Conservation (phyloP, 805 yeast species). For the Geotrichum ghanense region DNA sequence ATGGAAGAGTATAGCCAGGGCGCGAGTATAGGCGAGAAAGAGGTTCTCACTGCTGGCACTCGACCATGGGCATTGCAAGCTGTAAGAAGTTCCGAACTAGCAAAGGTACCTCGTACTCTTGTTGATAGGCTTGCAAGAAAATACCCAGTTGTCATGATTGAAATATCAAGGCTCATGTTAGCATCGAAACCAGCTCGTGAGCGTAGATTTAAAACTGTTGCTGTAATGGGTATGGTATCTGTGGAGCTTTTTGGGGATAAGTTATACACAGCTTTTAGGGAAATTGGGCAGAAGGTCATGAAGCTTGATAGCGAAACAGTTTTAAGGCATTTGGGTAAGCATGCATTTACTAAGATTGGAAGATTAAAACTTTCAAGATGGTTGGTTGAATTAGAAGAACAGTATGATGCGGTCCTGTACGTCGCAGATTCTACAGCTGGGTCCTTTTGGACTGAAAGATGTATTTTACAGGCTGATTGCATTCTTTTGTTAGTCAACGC, state of each 20-base stretch:
- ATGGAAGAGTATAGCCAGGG: conserved; percentile 77
- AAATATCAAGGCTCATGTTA: conserved; percentile 82
- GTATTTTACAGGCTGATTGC: conserved; percentile 95
- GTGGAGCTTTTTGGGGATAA: conserved; percentile 60
- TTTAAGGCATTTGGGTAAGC: conserved; percentile 69
- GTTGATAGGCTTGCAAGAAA: conserved; percentile 76
- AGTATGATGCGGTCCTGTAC: conserved; percentile 77
- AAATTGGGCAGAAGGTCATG: conserved; percentile 61
- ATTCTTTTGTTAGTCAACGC: conserved; percentile 88
- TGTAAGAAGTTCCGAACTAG: conserved; percentile 86
- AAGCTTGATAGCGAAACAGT: conserved; percentile 78
- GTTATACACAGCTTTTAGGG: conserved; percentile 58
- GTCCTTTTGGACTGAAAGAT: conserved; percentile 84
- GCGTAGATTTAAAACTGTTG: conserved; percentile 6
- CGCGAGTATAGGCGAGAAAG: conserved; percentile 89
- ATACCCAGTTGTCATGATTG: conserved; percentile 83
- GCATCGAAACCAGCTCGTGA: conserved; percentile 27
- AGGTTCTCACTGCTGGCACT: conserved; percentile 71
- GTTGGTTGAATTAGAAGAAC: conserved; percentile 83
- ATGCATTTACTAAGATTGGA: conserved; percentile 86
- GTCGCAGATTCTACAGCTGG: conserved; percentile 76
- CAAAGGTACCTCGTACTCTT: conserved; percentile 80
- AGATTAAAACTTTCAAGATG: conserved; percentile 78
- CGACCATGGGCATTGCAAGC: conserved; percentile 67
- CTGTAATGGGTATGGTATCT: conserved; percentile 4